Conservation (phyloP, 345 rosid genomes). For the Lepidium sativum region DNA sequence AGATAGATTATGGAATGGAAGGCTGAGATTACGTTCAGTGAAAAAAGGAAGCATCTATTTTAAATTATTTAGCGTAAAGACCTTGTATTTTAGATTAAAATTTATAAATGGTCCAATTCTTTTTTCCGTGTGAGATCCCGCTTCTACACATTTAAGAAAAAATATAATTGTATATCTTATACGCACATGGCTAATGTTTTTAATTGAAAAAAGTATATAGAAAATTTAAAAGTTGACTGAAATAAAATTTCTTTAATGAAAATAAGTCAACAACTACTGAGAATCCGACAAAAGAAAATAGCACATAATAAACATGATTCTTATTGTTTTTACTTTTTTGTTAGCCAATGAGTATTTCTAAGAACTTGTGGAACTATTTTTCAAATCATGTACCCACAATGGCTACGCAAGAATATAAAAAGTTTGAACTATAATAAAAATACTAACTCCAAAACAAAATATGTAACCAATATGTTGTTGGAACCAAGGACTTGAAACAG, state of each 20-base stretch:
- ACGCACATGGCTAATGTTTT: slow-evolving; percentile 5
- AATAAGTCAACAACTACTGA: neutral
- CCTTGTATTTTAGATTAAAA: neutral
- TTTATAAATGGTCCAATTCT: neutral
- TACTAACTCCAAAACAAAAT: too few relatives aligned
- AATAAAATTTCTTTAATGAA: neutral
- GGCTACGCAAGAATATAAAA: too few relatives aligned
- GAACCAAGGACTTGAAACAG: too few relatives aligned
- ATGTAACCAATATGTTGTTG: too few relatives aligned
- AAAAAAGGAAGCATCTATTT: neutral
- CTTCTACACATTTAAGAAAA: neutral
- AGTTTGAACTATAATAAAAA: too few relatives aligned
- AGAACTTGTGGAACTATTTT: too few relatives aligned
- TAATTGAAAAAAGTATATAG: neutral
- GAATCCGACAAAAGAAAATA: neutral
- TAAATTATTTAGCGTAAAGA: neutral
- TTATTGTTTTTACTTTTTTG: neutral
- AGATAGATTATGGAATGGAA: slow-evolving; percentile 5
- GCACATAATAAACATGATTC: neutral
- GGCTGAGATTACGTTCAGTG: slow-evolving; percentile 14
- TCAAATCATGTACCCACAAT: too few relatives aligned
- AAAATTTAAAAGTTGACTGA: neutral
- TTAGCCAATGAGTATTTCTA: neutral
- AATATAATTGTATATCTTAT: neutral
- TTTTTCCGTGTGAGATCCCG: neutral